Evolutionary conservation across 2,329 filamentous ascomycete genomes (phyloP).

Genomic region (Exserohilum rostratum): DNA sequence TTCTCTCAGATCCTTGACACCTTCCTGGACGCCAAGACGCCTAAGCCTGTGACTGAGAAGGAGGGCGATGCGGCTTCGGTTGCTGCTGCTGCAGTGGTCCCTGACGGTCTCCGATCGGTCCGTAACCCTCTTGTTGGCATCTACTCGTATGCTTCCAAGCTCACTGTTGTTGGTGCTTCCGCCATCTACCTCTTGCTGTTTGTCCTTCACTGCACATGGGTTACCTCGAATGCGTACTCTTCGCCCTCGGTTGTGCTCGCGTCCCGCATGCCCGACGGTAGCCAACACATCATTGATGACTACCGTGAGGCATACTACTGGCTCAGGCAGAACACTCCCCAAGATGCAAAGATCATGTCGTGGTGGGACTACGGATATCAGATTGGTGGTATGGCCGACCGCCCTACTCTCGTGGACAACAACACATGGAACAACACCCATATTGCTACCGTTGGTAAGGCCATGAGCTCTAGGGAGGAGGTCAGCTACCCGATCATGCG

Average conservation of each 20-base stretch:
- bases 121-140: constrained; percentile 80
- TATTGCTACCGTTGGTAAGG: constrained; percentile 98
- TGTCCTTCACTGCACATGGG: constrained; percentile 98
- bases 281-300: constrained; percentile 98
- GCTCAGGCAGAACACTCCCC: constrained; percentile 94
- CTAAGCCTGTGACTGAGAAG: constrained; percentile 56
- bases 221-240: constrained; percentile 98
- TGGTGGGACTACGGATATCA: constrained; percentile 99
- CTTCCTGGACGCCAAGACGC: constrained; percentile 73
- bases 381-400: constrained; percentile 98
- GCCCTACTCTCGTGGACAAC: constrained; percentile 96
- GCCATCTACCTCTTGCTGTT: constrained; percentile 87
- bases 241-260: constrained; percentile 96
- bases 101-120: constrained; percentile 70
- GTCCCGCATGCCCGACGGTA: constrained; percentile 89
- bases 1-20: constrained; percentile 87
- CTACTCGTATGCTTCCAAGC: constrained; percentile 80
- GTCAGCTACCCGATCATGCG: constrained; percentile 98
- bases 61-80: constrained; percentile 40
- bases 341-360: constrained; percentile 98
- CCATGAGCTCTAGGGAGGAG: constrained; percentile 96
- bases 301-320: constrained; percentile 99
- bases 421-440: constrained; percentile 99
- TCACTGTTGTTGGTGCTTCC: constrained; percentile 73
- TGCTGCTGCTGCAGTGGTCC: constrained; percentile 58